Evolutionary conservation across 1,284 basidiomycete species (phyloP).

Genomic region (Ustilago shanxiensis): DNA sequence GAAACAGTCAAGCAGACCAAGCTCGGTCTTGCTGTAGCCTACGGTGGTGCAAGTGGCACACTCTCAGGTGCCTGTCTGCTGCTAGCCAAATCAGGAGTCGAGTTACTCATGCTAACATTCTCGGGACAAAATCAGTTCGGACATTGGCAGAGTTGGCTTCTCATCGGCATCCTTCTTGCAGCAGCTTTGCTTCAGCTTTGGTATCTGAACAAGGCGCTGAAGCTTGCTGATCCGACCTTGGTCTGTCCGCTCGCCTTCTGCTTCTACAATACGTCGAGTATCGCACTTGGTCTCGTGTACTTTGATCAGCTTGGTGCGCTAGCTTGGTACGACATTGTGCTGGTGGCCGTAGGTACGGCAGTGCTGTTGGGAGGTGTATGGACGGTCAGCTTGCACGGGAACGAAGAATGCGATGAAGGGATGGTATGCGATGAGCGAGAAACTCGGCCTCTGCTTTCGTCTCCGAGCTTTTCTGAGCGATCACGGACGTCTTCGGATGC

Average conservation of each 20-base stretch:
- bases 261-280: constrained; percentile 90
- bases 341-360: constrained; percentile 84
- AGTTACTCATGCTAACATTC: constrained; percentile 85
- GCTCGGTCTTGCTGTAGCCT: constrained; percentile 83
- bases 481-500: constrained; percentile 15
- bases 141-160: constrained; percentile 81
- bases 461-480: constrained; percentile 10
- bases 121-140: constrained; percentile 84
- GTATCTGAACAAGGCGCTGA: constrained; percentile 91
- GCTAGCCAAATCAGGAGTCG: constrained; percentile 93
- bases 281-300: constrained; percentile 78
- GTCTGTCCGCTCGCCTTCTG: constrained; percentile 96
- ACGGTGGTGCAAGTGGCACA: constrained; percentile 90
- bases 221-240: constrained; percentile 80
- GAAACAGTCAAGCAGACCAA: constrained; percentile 72
- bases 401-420: constrained; percentile 25
- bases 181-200: constrained; percentile 83
- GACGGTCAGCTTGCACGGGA: constrained; percentile 76
- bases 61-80: constrained; percentile 92
- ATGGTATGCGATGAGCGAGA: constrained; percentile 25
- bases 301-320: constrained; percentile 88
- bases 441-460: constrained; percentile 23
- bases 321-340: constrained; percentile 77
- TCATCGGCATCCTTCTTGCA: constrained; percentile 78
- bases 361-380: constrained; percentile 89